A percentile compares a stretch with the other conserved stretches of the same genome.
Conservation (phyloP, 2,329 filamentous ascomycete species). For the Keithomyces neogunnii region DNA sequence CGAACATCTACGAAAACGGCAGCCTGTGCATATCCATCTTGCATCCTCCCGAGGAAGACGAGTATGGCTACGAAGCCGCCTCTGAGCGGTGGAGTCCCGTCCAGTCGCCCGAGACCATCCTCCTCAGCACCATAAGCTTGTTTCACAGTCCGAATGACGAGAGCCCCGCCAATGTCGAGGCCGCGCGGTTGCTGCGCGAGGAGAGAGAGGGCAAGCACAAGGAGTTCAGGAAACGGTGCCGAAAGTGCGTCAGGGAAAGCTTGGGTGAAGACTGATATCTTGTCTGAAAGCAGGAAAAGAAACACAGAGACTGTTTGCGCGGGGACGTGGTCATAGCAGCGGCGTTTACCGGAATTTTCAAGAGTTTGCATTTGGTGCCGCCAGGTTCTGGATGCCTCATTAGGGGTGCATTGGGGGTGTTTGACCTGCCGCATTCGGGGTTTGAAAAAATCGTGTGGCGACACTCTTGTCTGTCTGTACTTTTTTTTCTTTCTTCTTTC, state of each 20-base stretch:
- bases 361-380: not conserved
- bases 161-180: constrained; percentile 90
- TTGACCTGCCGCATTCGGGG: not conserved
- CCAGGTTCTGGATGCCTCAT: no score
- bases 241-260: constrained; percentile 74
- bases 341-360: not conserved
- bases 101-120: constrained; percentile 88
- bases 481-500: not conserved
- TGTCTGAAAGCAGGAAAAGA: not conserved
- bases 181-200: constrained; percentile 78
- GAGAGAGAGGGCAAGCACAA: constrained; percentile 52
- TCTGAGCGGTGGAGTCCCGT: constrained; percentile 91
- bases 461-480: not conserved
- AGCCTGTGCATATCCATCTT: constrained; percentile 95
- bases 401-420: not conserved
- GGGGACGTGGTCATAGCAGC: not conserved
- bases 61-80: constrained; percentile 86
- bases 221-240: constrained; percentile 72
- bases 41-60: constrained; percentile 89
- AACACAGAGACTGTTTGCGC: not conserved
- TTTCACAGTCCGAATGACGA: constrained; percentile 91
- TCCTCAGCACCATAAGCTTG: constrained; percentile 87
- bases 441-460: no score
- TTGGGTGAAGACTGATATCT: constrained; percentile 56
- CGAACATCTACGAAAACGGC: constrained; percentile 84